Evolutionary conservation across 2,329 filamentous ascomycete species (phyloP).

Genomic region (Xylaria sp.): DNA sequence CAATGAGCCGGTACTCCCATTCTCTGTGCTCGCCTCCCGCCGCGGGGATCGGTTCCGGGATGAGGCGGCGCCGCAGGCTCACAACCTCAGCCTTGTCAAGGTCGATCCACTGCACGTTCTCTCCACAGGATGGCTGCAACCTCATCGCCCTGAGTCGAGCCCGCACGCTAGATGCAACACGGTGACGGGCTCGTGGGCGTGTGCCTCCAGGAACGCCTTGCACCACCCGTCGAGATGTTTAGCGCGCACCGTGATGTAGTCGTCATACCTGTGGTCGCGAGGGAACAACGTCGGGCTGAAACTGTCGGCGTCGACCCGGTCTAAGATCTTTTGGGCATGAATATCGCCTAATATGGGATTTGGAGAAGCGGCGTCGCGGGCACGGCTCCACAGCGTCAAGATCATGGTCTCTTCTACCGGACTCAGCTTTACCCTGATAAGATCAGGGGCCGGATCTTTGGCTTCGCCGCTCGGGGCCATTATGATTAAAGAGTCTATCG

Average conservation of each 20-base stretch:
- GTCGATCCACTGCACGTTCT: conserved; percentile 33
- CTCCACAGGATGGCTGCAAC: conserved; percentile 15
- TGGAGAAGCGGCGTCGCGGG: conserved; percentile 25
- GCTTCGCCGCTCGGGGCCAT: conserved; percentile 2
- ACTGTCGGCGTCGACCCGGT: conserved; percentile 29
- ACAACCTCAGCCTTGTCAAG: conserved; percentile 33
- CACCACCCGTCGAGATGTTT: conserved; percentile 34
- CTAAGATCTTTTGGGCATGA: conserved; percentile 28
- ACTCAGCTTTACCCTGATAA: conserved; percentile 27
- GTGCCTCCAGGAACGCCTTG: conserved; percentile 28
- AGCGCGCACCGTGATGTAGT: conserved; percentile 28
- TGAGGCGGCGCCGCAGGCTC: conserved; percentile 29
- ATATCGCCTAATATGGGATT: conserved; percentile 30
- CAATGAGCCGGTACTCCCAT: conserved; percentile 20
- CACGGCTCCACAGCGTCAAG: conserved; percentile 26
- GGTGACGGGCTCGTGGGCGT: conserved; percentile 28
- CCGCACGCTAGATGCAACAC: conserved; percentile 37
- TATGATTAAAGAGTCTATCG: background rate
- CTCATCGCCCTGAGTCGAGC: conserved; percentile 32
- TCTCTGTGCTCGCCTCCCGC: conserved; percentile 5
- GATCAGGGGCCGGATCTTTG: background rate
- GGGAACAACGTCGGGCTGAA: conserved; percentile 27
- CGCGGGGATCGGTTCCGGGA: conserved; percentile 21
- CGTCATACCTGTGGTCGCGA: conserved; percentile 26
- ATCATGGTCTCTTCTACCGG: conserved; percentile 34